Evolutionary conservation across 371 early-diverging fungal genomes (phyloP).

Genomic region (Thermomucor indicae-seudaticae): DNA sequence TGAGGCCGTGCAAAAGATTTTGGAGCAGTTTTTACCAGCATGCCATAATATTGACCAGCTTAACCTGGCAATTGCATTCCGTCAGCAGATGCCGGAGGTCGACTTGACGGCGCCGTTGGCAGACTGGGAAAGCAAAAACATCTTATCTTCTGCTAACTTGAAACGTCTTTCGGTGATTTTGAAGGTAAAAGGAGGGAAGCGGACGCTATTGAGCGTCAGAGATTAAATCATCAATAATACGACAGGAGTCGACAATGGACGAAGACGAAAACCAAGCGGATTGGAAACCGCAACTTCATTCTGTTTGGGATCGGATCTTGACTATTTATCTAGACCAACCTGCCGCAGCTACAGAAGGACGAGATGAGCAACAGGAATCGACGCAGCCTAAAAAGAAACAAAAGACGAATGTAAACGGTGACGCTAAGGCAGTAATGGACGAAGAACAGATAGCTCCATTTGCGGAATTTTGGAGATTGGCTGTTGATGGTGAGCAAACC

Average conservation of each 20-base stretch:
- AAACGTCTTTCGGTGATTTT: slow-evolving; percentile 52
- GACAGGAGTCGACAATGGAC: slow-evolving; percentile 10
- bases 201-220: too few relatives aligned
- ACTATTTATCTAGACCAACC: slow-evolving; percentile 43
- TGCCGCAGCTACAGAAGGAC: slow-evolving; percentile 2
- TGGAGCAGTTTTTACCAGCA: slow-evolving; percentile 50
- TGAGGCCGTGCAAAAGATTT: slow-evolving; percentile 41
- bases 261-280: slow-evolving; percentile 48
- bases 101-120: slow-evolving; percentile 29
- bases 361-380: slow-evolving; percentile 11
- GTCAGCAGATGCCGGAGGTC: slow-evolving; percentile 39
- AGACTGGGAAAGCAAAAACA: slow-evolving; percentile 47
- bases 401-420: slow-evolving; percentile 8
- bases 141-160: slow-evolving; percentile 57
- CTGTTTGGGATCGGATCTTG: slow-evolving; percentile 74
- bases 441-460: slow-evolving; percentile 49
- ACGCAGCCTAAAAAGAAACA: slow-evolving; percentile 18
- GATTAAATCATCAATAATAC: neutral
- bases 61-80: slow-evolving; percentile 59
- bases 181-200: slow-evolving; percentile 42
- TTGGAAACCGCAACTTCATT: slow-evolving; percentile 78
- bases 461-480: slow-evolving; percentile 75
- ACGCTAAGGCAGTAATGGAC: slow-evolving; percentile 11
- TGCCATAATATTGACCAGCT: slow-evolving; percentile 67
- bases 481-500: slow-evolving; percentile 65